Conservation (phyloP, 164 flowering plant species). For the Kalanchoe fedtschenkoi region DNA sequence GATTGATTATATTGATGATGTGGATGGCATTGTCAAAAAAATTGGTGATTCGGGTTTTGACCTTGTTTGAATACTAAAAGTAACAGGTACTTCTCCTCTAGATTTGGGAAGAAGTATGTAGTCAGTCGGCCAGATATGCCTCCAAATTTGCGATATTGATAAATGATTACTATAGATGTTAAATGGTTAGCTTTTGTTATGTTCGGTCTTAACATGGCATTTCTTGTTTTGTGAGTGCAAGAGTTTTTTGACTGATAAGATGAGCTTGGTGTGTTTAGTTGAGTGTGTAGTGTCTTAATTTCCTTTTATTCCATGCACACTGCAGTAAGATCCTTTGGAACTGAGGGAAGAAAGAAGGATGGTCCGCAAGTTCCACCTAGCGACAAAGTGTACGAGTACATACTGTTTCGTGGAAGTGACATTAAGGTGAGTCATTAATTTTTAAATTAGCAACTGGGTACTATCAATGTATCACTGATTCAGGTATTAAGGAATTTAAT, state of each 20-base stretch:
- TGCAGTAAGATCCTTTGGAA: constrained; percentile 77
- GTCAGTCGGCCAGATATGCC: too few relatives aligned
- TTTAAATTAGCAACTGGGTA: background rate
- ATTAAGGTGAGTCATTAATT: constrained; percentile 46
- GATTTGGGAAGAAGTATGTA: too few relatives aligned
- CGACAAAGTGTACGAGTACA: constrained; percentile 77
- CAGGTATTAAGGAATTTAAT: background rate
- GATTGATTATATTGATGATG: too few relatives aligned
- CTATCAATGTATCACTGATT: background rate
- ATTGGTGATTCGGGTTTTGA: too few relatives aligned
- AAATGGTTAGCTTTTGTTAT: too few relatives aligned
- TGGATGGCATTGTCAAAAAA: too few relatives aligned
- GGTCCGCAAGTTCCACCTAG: constrained; percentile 76
- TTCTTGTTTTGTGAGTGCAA: background rate
- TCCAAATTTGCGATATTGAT: too few relatives aligned
- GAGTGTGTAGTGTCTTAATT: background rate
- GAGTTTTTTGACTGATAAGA: background rate
- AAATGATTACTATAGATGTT: too few relatives aligned
- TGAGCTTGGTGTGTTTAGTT: background rate
- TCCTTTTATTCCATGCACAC: constrained; percentile 7
- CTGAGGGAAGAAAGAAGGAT: constrained; percentile 84
- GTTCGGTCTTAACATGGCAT: too few relatives aligned
- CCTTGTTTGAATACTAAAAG: too few relatives aligned
- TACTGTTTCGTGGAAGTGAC: constrained; percentile 83
- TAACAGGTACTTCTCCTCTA: too few relatives aligned